Conservation (phyloP, 2,329 filamentous ascomycete species). For the Clonostachys sp. region DNA sequence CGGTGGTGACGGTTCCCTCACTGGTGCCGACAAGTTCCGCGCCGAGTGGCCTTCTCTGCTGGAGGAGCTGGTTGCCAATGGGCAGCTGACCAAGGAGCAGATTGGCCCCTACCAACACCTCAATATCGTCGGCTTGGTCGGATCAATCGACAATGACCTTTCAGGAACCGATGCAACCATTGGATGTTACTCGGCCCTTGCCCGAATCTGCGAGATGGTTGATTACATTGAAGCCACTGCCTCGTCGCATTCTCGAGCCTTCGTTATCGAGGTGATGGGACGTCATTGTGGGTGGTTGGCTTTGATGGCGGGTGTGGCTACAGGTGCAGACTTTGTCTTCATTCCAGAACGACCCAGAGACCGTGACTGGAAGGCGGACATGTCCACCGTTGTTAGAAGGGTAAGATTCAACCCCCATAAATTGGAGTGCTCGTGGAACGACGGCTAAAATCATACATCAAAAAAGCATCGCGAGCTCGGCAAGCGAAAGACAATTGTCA, state of each 20-base stretch:
- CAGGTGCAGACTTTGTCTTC: constrained; percentile 94
- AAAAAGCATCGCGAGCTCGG: constrained; percentile 75
- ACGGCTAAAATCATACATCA: not conserved
- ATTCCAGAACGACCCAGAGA: constrained; percentile 90
- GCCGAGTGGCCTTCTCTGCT: constrained; percentile 87
- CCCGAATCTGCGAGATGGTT: constrained; percentile 90
- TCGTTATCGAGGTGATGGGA: constrained; percentile 98
- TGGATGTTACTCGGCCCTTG: constrained; percentile 89
- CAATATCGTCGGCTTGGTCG: constrained; percentile 94
- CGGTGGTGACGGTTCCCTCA: constrained; percentile 93
- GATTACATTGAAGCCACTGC: constrained; percentile 97
- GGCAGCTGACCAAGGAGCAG: constrained; percentile 67
- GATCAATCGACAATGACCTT: constrained; percentile 97
- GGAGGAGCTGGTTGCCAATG: constrained; percentile 73
- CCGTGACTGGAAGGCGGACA: constrained; percentile 84
- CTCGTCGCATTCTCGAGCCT: constrained; percentile 88
- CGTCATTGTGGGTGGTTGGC: constrained; percentile 97
- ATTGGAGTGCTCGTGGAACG: not conserved
- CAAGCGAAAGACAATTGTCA: constrained; percentile 97
- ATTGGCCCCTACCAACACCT: constrained; percentile 75
- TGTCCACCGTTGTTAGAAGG: constrained; percentile 73
- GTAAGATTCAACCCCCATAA: constrained; percentile 30
- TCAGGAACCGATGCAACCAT: constrained; percentile 97
- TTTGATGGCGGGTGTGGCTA: constrained; percentile 91
- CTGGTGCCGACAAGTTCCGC: constrained; percentile 90